Evolutionary conservation across 192 early-diverging fungal genomes (phyloP).

Genomic region (Allomyces javanicus): DNA sequence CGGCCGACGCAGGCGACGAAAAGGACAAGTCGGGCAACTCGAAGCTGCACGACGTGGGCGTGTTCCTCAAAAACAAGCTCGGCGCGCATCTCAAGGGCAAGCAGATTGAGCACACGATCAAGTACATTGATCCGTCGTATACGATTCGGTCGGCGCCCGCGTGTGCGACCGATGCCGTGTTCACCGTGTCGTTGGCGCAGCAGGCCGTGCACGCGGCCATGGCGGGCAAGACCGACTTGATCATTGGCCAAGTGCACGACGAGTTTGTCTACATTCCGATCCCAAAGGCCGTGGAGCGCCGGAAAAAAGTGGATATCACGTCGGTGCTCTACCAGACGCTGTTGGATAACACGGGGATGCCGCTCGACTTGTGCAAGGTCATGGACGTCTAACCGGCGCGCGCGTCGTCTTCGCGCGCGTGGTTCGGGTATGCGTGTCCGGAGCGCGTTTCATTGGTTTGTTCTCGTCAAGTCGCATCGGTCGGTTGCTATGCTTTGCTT

Average conservation of each 20-base stretch:
- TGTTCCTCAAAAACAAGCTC: slow-evolving; percentile 10
- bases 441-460: too few relatives aligned
- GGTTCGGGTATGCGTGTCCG: too few relatives aligned
- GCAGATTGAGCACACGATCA: slow-evolving; percentile 12
- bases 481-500: too few relatives aligned
- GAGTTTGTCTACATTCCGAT: slow-evolving; percentile 15
- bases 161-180: slow-evolving; percentile 10
- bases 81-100: slow-evolving; percentile 7
- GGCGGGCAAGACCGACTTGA: slow-evolving; percentile 17
- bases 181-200: slow-evolving; percentile 11
- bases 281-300: slow-evolving; percentile 8
- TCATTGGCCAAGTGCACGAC: slow-evolving; percentile 9
- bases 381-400: too few relatives aligned
- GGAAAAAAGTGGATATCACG: slow-evolving; percentile 7
- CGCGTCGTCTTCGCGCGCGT: too few relatives aligned
- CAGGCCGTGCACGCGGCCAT: slow-evolving; percentile 16
- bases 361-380: not conserved
- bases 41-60: slow-evolving; percentile 11
- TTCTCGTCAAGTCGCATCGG: too few relatives aligned
- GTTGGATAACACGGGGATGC: slow-evolving; percentile 4
- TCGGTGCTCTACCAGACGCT: slow-evolving; percentile 2
- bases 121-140: slow-evolving; percentile 18
- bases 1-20: slow-evolving; percentile 2
- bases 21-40: slow-evolving; percentile 12
- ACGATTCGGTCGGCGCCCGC: slow-evolving; percentile 9